Conservation (phyloP, 257 asterid species). For the Salvia splendens region DNA sequence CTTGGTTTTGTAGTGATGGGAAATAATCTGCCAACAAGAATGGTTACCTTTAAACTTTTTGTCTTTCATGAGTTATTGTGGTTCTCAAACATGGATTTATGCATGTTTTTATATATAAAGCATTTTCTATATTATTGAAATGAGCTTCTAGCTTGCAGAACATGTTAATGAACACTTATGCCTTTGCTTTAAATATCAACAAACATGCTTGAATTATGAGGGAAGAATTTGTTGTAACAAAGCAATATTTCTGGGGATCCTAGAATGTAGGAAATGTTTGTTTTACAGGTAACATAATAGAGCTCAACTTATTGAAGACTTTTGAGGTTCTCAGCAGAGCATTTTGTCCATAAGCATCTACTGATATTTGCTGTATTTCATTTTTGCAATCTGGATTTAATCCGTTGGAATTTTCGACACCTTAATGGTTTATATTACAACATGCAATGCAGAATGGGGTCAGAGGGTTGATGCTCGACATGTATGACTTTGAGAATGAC, state of each 20-base stretch:
- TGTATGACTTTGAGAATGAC: conserved; percentile 79
- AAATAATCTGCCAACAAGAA: conserved; percentile 19
- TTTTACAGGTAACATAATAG: background rate
- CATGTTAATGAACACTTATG: background rate
- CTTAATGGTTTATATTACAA: conserved; percentile 32
- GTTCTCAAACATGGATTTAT: background rate
- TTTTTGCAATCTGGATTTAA: too few relatives aligned
- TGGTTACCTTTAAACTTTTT: background rate
- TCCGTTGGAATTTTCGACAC: background rate
- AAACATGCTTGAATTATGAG: background rate
- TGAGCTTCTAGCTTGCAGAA: background rate
- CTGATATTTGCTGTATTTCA: too few relatives aligned
- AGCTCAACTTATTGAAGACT: background rate
- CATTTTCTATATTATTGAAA: background rate
- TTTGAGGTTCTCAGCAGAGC: conserved; percentile 3
- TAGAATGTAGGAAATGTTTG: background rate
- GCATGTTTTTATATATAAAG: background rate
- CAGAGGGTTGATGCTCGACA: conserved; percentile 95
- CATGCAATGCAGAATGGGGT: conserved; percentile 77
- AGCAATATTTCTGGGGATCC: background rate
- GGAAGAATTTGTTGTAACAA: background rate
- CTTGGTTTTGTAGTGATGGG: conserved; percentile 18
- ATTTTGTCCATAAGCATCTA: too few relatives aligned
- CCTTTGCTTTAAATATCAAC: conserved; percentile 18
- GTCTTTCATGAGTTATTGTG: conserved; percentile 16